Percentiles rank a stretch among this genome's conserved stretches.
phyloP scores from a whole-genome alignment of 768 basidiomycete species.

The Phylloporus scabripes region DNA sequence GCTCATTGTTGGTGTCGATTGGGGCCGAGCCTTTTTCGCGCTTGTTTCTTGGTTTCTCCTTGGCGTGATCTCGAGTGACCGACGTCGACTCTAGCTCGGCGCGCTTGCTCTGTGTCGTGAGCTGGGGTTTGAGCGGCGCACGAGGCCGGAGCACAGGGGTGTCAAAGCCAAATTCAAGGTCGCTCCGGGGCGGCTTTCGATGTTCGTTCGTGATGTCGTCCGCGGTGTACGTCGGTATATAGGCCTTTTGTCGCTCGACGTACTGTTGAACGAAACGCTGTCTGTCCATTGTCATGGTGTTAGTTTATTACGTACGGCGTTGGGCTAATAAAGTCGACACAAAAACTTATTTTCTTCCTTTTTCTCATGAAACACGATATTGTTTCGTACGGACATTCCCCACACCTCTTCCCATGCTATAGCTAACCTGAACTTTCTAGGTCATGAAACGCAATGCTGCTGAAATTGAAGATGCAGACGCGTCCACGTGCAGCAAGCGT shows the following conservation, averaged over 20 bases:
- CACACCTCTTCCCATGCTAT: neutral
- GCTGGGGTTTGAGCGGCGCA: conserved; percentile 12
- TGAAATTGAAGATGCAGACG: conserved; percentile 5
- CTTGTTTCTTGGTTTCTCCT: conserved; percentile 23
- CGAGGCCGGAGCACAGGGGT: conserved; percentile 56
- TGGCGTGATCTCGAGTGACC: conserved; percentile 2
- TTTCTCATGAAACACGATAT: conserved; percentile 1
- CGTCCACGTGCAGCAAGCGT: conserved; percentile 20
- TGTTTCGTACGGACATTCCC: neutral
- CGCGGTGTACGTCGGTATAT: conserved; percentile 39
- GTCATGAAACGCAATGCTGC: conserved; percentile 21
- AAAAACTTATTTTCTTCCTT: conserved; percentile 1
- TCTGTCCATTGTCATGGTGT: conserved; percentile 27
- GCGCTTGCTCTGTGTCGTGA: neutral
- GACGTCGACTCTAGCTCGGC: neutral
- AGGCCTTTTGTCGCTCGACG: conserved; percentile 43
- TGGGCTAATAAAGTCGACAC: neutral
- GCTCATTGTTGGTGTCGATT: conserved; percentile 32
- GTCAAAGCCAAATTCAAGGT: conserved; percentile 37
- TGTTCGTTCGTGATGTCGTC: conserved; percentile 31
- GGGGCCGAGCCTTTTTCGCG: conserved; percentile 14
- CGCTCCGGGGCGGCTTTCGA: conserved; percentile 1
- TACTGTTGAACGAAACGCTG: conserved; percentile 41
- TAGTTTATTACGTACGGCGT: neutral
- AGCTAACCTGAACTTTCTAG: neutral